phyloP scores from a whole-genome alignment of 1,284 basidiomycete genomes.

The Cystobasidiaceae sp. region DNA sequence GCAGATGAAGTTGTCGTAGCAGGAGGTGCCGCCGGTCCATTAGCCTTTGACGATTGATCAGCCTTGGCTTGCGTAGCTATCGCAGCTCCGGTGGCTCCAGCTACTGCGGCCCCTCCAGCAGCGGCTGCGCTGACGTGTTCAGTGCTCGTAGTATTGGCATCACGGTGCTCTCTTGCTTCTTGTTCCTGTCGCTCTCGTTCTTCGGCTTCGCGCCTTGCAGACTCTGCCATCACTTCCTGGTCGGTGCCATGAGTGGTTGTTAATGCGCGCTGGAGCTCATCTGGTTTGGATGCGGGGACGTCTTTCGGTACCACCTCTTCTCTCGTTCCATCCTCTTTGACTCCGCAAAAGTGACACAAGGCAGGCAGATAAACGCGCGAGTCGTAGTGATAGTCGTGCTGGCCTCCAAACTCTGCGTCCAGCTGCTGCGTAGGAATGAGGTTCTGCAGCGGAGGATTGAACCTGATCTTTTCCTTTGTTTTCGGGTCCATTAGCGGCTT shows the following conservation, averaged over 20 bases:
- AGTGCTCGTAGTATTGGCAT: background rate
- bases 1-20: background rate
- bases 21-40: background rate
- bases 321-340: slow-evolving; percentile 30
- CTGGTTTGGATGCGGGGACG: background rate
- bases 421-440: slow-evolving; percentile 70
- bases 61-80: background rate
- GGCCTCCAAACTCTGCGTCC: slow-evolving; percentile 74
- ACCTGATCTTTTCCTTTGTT: slow-evolving; percentile 84
- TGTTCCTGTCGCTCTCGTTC: slow-evolving; percentile 1
- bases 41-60: background rate
- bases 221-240: background rate
- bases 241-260: background rate
- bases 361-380: slow-evolving; percentile 59
- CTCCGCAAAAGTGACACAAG: slow-evolving; percentile 30
- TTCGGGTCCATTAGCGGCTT: slow-evolving; percentile 83
- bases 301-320: slow-evolving; percentile 28
- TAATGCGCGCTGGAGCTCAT: slow-evolving; percentile 9
- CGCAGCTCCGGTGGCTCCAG: background rate
- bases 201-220: slow-evolving; percentile 6
- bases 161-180: slow-evolving; percentile 2
- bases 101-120: background rate
- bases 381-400: slow-evolving; percentile 71
- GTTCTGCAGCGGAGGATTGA: slow-evolving; percentile 74
- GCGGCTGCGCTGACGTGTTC: background rate